Conservation (phyloP, 1,284 basidiomycete species). For the Apiotrichum laibachii region DNA sequence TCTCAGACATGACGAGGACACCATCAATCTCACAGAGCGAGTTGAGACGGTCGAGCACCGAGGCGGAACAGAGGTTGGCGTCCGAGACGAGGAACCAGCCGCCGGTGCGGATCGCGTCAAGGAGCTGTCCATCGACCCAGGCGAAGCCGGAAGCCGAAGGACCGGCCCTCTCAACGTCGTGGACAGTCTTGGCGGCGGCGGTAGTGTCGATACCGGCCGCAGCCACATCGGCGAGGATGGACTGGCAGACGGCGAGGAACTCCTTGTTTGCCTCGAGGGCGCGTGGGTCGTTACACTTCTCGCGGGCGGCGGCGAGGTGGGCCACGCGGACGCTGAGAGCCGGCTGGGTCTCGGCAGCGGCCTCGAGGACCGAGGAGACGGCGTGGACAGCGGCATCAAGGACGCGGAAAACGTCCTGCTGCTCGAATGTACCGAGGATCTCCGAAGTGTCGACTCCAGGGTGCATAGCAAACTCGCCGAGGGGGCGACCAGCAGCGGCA, state of each 20-base stretch:
- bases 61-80: slow-evolving; percentile 92
- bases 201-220: slow-evolving; percentile 36
- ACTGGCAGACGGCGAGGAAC: slow-evolving; percentile 16
- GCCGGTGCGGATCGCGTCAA: slow-evolving; percentile 80
- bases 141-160: slow-evolving; percentile 62
- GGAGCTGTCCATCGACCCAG: slow-evolving; percentile 95
- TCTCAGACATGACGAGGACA: slow-evolving; percentile 77
- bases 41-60: slow-evolving; percentile 94
- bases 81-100: slow-evolving; percentile 89
- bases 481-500: slow-evolving; percentile 62
- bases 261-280: slow-evolving; percentile 13
- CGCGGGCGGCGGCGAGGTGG: slow-evolving; percentile 20
- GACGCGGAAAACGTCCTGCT: slow-evolving; percentile 59
- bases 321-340: slow-evolving; percentile 12
- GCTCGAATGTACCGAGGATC: slow-evolving; percentile 93
- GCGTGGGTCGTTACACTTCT: slow-evolving; percentile 21
- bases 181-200: slow-evolving; percentile 5
- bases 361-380: slow-evolving; percentile 19
- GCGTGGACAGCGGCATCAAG: slow-evolving; percentile 21
- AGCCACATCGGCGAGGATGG: slow-evolving; percentile 19
- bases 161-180: slow-evolving; percentile 50
- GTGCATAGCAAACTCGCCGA: slow-evolving; percentile 78
- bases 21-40: slow-evolving; percentile 90
- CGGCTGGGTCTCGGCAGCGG: slow-evolving; percentile 24
- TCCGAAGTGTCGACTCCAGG: slow-evolving; percentile 90